Evolutionary conservation across 768 basidiomycete genomes (phyloP).

Genomic region (Termitomyces eurrhizus): DNA sequence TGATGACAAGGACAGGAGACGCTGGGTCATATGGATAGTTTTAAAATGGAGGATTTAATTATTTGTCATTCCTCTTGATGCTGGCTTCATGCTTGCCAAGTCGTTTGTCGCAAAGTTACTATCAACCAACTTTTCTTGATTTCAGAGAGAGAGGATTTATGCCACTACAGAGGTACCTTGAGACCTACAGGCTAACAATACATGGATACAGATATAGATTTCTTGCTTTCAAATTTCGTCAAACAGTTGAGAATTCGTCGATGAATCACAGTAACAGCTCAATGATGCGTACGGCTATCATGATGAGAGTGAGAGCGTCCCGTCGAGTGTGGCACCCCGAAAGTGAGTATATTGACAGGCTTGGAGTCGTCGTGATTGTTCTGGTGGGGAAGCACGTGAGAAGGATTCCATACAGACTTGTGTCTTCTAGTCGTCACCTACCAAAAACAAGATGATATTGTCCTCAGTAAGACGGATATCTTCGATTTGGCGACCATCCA

Average conservation of each 20-base stretch:
- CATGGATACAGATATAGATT: background rate
- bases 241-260: background rate
- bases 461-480: slow-evolving; percentile 57
- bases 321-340: slow-evolving; percentile 31
- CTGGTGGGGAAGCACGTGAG: slow-evolving; percentile 19
- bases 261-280: background rate
- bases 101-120: background rate
- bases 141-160: background rate
- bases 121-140: background rate
- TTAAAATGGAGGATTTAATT: slow-evolving; percentile 41
- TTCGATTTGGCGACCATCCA: slow-evolving; percentile 42
- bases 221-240: background rate
- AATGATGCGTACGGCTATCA: slow-evolving; percentile 20
- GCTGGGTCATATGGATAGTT: slow-evolving; percentile 70
- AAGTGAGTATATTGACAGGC: slow-evolving; percentile 44
- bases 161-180: background rate
- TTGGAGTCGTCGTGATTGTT: slow-evolving; percentile 34
- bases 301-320: slow-evolving; percentile 21
- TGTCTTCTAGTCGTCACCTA: slow-evolving; percentile 24
- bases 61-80: background rate
- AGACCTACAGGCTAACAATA: background rate
- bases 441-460: slow-evolving; percentile 54
- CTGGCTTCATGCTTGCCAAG: too few relatives aligned
- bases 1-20: slow-evolving; percentile 62
- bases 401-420: slow-evolving; percentile 1